These are phyloP conservation scores for Plenodomus tracheiphilus DNA, from an alignment of 2,329 filamentous ascomycete species.

Conservation along the genomic window DNA sequence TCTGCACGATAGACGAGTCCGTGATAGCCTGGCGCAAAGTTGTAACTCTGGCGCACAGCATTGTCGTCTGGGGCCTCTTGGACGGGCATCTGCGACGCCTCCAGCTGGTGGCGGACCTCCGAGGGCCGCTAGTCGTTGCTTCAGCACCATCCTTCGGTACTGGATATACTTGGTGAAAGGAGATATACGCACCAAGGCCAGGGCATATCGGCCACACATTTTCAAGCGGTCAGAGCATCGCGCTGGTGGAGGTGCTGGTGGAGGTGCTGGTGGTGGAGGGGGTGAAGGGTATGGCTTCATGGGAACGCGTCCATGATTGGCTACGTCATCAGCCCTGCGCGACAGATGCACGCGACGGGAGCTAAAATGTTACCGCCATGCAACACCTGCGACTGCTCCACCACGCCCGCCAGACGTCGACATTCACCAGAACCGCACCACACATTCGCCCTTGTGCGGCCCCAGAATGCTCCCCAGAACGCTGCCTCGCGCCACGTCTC, in stretches of 20 bases:
- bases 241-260: not conserved
- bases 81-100: conserved; percentile 73
- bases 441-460: conserved; percentile 14
- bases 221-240: conserved; percentile 21
- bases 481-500: conserved; percentile 29
- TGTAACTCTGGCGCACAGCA: conserved; percentile 75
- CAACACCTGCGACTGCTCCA: conserved; percentile 24
- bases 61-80: conserved; percentile 74
- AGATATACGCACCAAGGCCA: conserved; percentile 59
- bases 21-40: conserved; percentile 86
- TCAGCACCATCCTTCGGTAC: conserved; percentile 17
- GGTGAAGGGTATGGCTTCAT: no score
- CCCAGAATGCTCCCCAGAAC: conserved; percentile 44
- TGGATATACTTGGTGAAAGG: not conserved
- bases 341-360: conserved; percentile 22
- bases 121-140: conserved; percentile 65
- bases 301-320: conserved; percentile 31
- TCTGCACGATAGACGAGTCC: conserved; percentile 86
- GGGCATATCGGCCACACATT: conserved; percentile 71
- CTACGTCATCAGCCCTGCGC: conserved; percentile 43
- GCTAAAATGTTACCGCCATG: conserved; percentile 31
- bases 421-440: not conserved
- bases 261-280: conserved; percentile 12
- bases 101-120: conserved; percentile 72
- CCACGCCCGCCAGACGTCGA: conserved; percentile 12